These are phyloP conservation scores for Buddleja alternifolia DNA, from an alignment of 257 asterid species.

Conservation along the genomic window DNA sequence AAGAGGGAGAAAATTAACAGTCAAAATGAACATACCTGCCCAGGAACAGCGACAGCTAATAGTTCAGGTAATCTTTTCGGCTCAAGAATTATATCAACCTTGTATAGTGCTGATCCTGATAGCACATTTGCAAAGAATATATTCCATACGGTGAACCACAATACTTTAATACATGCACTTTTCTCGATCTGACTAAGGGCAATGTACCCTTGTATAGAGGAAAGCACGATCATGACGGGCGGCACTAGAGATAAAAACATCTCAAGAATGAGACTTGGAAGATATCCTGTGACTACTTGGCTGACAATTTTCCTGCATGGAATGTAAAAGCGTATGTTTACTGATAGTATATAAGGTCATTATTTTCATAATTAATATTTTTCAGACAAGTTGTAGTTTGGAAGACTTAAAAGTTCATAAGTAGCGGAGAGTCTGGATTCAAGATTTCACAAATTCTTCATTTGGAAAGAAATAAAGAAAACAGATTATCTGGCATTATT, in stretches of 20 bases:
- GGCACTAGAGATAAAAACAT: constrained; percentile 68
- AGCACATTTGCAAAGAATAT: constrained; percentile 89
- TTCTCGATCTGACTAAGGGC: constrained; percentile 86
- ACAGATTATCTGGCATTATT: constrained; percentile 1
- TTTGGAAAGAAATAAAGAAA: not conserved
- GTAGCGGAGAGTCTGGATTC: not conserved
- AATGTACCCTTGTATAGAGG: constrained; percentile 90
- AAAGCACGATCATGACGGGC: constrained; percentile 75
- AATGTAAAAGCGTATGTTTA: constrained; percentile 23
- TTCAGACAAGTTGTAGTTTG: not conserved
- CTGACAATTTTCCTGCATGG: constrained; percentile 68
- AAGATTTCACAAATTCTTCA: constrained; percentile 5
- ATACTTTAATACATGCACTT: constrained; percentile 86
- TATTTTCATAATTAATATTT: not conserved
- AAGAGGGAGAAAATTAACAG: constrained; percentile 12
- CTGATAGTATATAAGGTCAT: not conserved
- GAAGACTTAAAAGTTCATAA: not conserved
- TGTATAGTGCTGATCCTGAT: constrained; percentile 88
- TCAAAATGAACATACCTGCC: constrained; percentile 64
- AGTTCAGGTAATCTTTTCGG: constrained; percentile 79
- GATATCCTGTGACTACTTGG: constrained; percentile 91
- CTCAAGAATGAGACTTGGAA: constrained; percentile 93
- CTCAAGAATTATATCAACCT: constrained; percentile 63
- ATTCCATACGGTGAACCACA: constrained; percentile 94
- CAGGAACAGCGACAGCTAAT: constrained; percentile 92